These are phyloP conservation scores for Phytopythium chamaehyphon DNA, from an alignment of 352 stramenopile genomes.

Conservation along the genomic window DNA sequence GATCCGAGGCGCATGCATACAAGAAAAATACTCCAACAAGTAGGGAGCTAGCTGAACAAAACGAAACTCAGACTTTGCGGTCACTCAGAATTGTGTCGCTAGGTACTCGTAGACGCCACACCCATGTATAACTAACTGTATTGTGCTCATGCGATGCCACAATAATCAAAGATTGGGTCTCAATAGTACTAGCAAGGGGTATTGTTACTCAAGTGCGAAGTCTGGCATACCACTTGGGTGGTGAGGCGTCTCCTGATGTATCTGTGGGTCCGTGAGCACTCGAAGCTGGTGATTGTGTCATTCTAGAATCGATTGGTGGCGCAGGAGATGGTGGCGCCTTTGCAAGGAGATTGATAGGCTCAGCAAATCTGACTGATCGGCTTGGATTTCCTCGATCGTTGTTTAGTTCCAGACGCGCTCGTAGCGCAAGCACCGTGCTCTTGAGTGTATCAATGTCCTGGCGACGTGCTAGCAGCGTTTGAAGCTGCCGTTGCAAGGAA, in stretches of 20 bases:
- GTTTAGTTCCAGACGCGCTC: constrained; percentile 8
- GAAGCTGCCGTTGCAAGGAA: constrained; percentile 55
- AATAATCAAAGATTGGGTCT: no score
- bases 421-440: constrained; percentile 40
- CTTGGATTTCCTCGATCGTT: constrained; percentile 2
- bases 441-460: constrained; percentile 68
- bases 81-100: no score
- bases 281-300: constrained; percentile 36
- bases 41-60: no score
- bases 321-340: constrained; percentile 18
- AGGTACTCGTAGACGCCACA: no score
- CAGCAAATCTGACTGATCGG: not conserved
- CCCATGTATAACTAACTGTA: no score
- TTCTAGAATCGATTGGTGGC: constrained; percentile 33
- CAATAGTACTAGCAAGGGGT: no score
- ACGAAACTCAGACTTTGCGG: no score
- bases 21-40: no score
- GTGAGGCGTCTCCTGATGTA: constrained; percentile 1
- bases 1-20: no score
- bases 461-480: constrained; percentile 55
- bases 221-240: constrained; percentile 62
- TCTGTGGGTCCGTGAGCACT: constrained; percentile 8
- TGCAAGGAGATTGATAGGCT: not conserved
- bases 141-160: no score
- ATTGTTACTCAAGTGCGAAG: constrained; percentile 44